Evolutionary conservation across 805 yeast species (phyloP).

Genomic region (Grigorovia yakushimaensis): DNA sequence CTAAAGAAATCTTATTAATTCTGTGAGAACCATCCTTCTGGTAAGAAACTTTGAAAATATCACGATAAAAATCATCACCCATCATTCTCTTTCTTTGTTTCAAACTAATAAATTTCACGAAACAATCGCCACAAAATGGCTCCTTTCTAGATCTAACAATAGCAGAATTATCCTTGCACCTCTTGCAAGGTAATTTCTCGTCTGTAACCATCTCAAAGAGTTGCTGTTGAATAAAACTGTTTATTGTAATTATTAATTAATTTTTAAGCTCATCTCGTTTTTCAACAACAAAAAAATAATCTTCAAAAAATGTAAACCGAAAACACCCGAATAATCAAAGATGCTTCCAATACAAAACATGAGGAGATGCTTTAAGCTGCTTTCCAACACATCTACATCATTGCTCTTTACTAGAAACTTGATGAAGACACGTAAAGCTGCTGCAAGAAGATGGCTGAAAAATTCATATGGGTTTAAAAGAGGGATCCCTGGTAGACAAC

Average conservation of each 20-base stretch:
- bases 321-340: neutral
- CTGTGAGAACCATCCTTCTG: slow-evolving; percentile 28
- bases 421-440: slow-evolving; percentile 77
- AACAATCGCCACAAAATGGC: slow-evolving; percentile 40
- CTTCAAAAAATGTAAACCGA: neutral
- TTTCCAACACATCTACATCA: neutral
- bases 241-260: neutral
- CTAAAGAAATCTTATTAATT: slow-evolving; percentile 38
- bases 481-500: slow-evolving; percentile 78
- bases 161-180: slow-evolving; percentile 16
- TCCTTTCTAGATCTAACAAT: slow-evolving; percentile 25
- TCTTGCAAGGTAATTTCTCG: slow-evolving; percentile 10
- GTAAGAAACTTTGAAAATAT: slow-evolving; percentile 40
- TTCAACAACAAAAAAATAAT: neutral
- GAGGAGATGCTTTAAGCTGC: neutral
- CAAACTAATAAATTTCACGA: slow-evolving; percentile 58
- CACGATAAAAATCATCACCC: slow-evolving; percentile 57
- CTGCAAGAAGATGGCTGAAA: slow-evolving; percentile 78
- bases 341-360: neutral
- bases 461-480: slow-evolving; percentile 59
- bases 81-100: slow-evolving; percentile 76
- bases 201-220: neutral
- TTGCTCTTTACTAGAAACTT: slow-evolving; percentile 25
- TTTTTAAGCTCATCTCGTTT: neutral
- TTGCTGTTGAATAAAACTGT: neutral